Percentiles rank a stretch among this genome's conserved stretches.
phyloP scores from a whole-genome alignment of 257 asterid genomes.

The Handroanthus guayacan region DNA sequence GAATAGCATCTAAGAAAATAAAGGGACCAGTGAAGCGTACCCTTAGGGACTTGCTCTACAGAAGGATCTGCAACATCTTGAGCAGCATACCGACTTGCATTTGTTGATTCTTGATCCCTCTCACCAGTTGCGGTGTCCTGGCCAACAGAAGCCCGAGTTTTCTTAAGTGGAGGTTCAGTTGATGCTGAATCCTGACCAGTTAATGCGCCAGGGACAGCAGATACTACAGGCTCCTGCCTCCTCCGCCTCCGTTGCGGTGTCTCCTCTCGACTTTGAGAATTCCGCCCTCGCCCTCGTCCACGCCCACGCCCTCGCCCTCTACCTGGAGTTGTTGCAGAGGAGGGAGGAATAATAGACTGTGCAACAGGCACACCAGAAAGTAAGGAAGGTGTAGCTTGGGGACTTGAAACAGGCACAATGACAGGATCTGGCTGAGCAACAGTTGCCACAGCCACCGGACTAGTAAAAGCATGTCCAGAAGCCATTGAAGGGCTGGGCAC shows the following conservation, averaged over 20 bases:
- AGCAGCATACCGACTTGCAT: conserved; percentile 45
- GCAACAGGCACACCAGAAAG: conserved; percentile 46
- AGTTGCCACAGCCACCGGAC: conserved; percentile 43
- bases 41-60: conserved; percentile 32
- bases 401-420: conserved; percentile 43
- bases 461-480: conserved; percentile 38
- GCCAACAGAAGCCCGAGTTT: conserved; percentile 68
- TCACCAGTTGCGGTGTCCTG: conserved; percentile 56
- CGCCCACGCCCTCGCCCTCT: conserved; percentile 55
- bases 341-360: conserved; percentile 43
- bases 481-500: conserved; percentile 32
- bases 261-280: conserved; percentile 66
- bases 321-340: conserved; percentile 58
- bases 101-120: conserved; percentile 51
- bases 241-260: conserved; percentile 72
- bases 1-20: background rate
- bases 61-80: conserved; percentile 42
- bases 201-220: conserved; percentile 53
- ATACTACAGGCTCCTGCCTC: conserved; percentile 57
- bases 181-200: conserved; percentile 52
- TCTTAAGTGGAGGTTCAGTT: conserved; percentile 64
- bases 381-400: conserved; percentile 44
- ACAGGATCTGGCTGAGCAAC: conserved; percentile 48
- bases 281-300: conserved; percentile 61
- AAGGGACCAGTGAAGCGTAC: conserved; percentile 36